These are phyloP conservation scores for Daedaleopsis sinensis DNA, from an alignment of 768 basidiomycete genomes.

Conservation along the genomic window DNA sequence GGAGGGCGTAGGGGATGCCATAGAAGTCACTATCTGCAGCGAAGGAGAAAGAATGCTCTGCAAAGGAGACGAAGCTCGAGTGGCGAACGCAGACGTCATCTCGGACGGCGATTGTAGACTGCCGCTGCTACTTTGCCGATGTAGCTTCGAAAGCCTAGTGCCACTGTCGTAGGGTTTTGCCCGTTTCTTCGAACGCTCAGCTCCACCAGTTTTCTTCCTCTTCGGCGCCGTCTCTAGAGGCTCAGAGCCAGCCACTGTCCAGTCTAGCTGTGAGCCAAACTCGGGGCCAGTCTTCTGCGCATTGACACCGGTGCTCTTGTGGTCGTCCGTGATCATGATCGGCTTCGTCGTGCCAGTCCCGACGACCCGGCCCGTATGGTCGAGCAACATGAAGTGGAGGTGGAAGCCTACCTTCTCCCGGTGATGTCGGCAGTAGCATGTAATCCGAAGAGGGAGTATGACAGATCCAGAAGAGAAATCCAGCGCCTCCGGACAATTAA, in stretches of 20 bases:
- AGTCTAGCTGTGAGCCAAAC: constrained; percentile 17
- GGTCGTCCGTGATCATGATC: constrained; percentile 99
- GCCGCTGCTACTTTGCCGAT: constrained; percentile 33
- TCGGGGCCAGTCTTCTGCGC: constrained; percentile 25
- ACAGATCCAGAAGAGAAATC: constrained; percentile 88
- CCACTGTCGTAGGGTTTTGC: constrained; percentile 69
- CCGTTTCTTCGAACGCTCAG: constrained; percentile 51
- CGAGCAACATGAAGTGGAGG: constrained; percentile 85
- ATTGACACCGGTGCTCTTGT: constrained; percentile 70
- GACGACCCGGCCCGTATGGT: constrained; percentile 76
- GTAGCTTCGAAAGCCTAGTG: constrained; percentile 29
- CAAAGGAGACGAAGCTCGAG: constrained; percentile 35
- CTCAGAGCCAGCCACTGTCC: constrained; percentile 16
- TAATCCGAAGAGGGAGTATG: constrained; percentile 90
- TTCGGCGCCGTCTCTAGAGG: constrained; percentile 39
- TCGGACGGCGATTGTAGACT: constrained; percentile 33
- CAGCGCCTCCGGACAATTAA: constrained; percentile 90
- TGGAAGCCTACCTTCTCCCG: constrained; percentile 96
- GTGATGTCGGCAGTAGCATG: constrained; percentile 98
- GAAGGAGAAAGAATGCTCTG: constrained; percentile 10
- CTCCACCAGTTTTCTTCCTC: constrained; percentile 45
- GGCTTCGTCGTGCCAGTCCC: constrained; percentile 83
- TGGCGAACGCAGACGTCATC: constrained; percentile 32
- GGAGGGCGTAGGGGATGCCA: constrained; percentile 4
- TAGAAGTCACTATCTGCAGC: constrained; percentile 2